Evolutionary conservation across 805 yeast genomes (phyloP), one percentile per base, ranked within the genome.

Genomic region (Metschnikowia cerradonensis): DNA sequence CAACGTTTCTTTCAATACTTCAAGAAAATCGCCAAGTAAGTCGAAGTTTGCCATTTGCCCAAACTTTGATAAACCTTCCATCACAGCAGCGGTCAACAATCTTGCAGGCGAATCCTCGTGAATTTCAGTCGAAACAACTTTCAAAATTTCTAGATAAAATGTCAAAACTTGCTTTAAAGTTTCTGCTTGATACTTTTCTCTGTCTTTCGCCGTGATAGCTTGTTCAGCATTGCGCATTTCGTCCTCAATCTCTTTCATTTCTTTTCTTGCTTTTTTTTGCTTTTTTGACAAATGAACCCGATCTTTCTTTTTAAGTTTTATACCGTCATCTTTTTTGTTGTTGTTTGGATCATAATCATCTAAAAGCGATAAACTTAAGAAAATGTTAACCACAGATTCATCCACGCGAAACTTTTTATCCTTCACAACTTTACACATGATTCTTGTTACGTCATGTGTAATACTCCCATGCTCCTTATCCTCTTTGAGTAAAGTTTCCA

Each of bases 11-110:
- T 91, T 78, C 66, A 94, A 76, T 6, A 91, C 96, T 64, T 86
- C 95, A 47, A 94, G 74, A 68, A 94, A 83, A 65, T 94, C 99
- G 23, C 98, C 98, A 58, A 94, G 78, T 41, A 94, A 74, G 57
- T 94, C 98, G 51, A 92, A 82, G 64, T 94, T 94, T 22, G 95
- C 90, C 83, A 91, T 84, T 61, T 86, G 94, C 2, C 98, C 96
- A 64, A 85, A 90, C 62, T 82, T 82, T 1, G 97, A 88, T 50
- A 94, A 71, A 3, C 98, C 98, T 70, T 94, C 98, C 49, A 94
- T 73, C 0, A 92, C 95, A 0, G 92, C 78, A 6, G 95, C 96
- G 75, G 90, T 83, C 48, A 94, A 72, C 13, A 52, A 51, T 30
- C 57, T 57, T 17, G 80, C 78, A 36, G 82, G 79, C 17, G 83